Evolutionary conservation across 345 rosid species (phyloP).

Genomic region (Gossypium australe): DNA sequence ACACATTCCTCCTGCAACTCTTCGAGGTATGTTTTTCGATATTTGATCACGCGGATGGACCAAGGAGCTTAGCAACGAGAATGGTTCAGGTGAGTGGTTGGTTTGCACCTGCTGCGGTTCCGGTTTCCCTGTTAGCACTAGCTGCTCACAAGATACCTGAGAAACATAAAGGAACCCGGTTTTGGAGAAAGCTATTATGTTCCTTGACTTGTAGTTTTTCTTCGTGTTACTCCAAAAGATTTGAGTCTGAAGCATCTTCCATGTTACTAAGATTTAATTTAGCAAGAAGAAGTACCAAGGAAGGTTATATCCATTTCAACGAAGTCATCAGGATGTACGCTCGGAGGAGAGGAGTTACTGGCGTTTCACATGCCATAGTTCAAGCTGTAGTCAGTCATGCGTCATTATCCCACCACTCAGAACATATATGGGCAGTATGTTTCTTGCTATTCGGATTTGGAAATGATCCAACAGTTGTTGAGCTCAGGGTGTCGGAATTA

Average conservation of each 20-base stretch:
- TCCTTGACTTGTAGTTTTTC: conserved; percentile 71
- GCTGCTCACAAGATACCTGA: conserved; percentile 82
- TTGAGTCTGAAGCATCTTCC: conserved; percentile 75
- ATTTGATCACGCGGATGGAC: conserved; percentile 91
- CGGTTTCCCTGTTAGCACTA: conserved; percentile 53
- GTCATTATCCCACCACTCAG: conserved; percentile 44
- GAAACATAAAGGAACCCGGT: conserved; percentile 45
- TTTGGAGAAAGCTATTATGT: conserved; percentile 50
- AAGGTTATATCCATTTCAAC: conserved; percentile 54
- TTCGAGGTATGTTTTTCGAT: conserved; percentile 95
- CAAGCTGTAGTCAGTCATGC: conserved; percentile 67
- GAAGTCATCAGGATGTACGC: conserved; percentile 66
- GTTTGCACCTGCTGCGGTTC: conserved; percentile 85
- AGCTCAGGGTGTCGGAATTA: conserved; percentile 64
- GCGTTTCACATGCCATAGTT: conserved; percentile 60
- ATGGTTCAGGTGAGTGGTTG: conserved; percentile 89
- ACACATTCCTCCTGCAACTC: conserved; percentile 67
- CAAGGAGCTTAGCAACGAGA: conserved; percentile 84
- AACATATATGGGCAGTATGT: conserved; percentile 82
- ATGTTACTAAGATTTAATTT: conserved; percentile 81
- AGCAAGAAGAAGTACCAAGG: conserved; percentile 61
- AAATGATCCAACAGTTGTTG: conserved; percentile 54
- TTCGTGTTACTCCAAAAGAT: conserved; percentile 51
- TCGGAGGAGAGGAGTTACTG: conserved; percentile 43
- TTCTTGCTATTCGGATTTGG: conserved; percentile 75